Evolutionary conservation across 495 filamentous ascomycete genomes (phyloP).

Genomic region (Letharia lupina): DNA sequence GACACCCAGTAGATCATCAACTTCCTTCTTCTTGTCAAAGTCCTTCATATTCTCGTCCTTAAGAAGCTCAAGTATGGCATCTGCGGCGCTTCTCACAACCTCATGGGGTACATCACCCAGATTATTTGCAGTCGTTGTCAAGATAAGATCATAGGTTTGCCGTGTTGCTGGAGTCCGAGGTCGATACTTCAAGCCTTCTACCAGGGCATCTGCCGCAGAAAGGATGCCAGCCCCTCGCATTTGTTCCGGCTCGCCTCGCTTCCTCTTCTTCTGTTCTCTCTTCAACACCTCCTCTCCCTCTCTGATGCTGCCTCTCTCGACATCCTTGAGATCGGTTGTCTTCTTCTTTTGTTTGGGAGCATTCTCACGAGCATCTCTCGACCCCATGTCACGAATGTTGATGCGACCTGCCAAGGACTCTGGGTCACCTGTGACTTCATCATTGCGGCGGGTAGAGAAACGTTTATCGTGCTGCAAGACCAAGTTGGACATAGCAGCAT

Average conservation of each 20-base stretch:
- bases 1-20: constrained; percentile 82
- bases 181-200: constrained; percentile 80
- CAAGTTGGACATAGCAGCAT: constrained; percentile 99
- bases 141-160: constrained; percentile 91
- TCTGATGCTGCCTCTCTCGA: constrained; percentile 69
- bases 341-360: constrained; percentile 67
- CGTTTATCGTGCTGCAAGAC: constrained; percentile 98
- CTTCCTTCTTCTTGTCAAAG: constrained; percentile 95
- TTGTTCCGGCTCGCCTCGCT: constrained; percentile 62
- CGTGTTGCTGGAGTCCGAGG: constrained; percentile 87
- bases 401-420: constrained; percentile 94
- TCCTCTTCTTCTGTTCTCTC: constrained; percentile 81
- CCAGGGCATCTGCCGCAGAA: constrained; percentile 71
- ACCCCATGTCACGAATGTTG: constrained; percentile 89
- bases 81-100: constrained; percentile 88
- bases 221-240: constrained; percentile 72
- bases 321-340: constrained; percentile 50
- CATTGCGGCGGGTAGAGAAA: constrained; percentile 82
- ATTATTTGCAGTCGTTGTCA: constrained; percentile 78
- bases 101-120: constrained; percentile 91
- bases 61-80: constrained; percentile 80
- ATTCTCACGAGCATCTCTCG: constrained; percentile 65
- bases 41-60: constrained; percentile 97
- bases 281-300: constrained; percentile 84
- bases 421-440: constrained; percentile 94